Percentiles rank a stretch among this genome's conserved stretches.
These are phyloP conservation scores for Coemansia sp. DNA, from an alignment of 192 early-diverging fungal genomes.

Conservation along the genomic window DNA sequence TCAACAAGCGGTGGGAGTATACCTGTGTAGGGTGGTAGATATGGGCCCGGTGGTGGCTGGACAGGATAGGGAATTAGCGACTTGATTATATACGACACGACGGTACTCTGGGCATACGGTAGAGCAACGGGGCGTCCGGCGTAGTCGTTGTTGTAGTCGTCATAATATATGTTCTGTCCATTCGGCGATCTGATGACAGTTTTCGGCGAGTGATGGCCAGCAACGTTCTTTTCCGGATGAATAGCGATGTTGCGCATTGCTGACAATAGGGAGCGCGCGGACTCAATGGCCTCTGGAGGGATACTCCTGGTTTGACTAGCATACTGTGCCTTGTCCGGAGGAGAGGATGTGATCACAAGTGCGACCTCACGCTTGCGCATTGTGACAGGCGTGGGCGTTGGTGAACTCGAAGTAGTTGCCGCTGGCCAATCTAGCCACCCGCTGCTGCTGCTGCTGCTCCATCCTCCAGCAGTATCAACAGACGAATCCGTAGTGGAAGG, in stretches of 20 bases:
- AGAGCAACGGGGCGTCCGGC: not conserved
- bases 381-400: not conserved
- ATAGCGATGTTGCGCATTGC: constrained; percentile 31
- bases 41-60: not conserved
- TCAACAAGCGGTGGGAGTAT: not conserved
- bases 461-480: constrained; percentile 4
- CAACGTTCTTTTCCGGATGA: constrained; percentile 16
- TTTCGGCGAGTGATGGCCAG: constrained; percentile 8
- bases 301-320: constrained; percentile 5
- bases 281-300: constrained; percentile 13
- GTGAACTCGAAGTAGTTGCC: not conserved
- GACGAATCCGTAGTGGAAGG: not conserved
- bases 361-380: constrained; percentile 2
- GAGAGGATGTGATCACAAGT: not conserved
- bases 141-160: constrained; percentile 12
- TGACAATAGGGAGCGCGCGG: constrained; percentile 25
- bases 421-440: constrained; percentile 12
- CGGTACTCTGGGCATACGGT: not conserved
- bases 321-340: not conserved
- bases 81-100: not conserved
- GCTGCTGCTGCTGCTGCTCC: not conserved
- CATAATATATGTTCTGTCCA: constrained; percentile 16
- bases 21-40: not conserved
- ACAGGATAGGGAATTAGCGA: not conserved
- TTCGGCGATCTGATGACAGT: constrained; percentile 8